Evolutionary conservation across 495 filamentous ascomycete genomes (phyloP).

Genomic region (Beverwykella pulmonaria): DNA sequence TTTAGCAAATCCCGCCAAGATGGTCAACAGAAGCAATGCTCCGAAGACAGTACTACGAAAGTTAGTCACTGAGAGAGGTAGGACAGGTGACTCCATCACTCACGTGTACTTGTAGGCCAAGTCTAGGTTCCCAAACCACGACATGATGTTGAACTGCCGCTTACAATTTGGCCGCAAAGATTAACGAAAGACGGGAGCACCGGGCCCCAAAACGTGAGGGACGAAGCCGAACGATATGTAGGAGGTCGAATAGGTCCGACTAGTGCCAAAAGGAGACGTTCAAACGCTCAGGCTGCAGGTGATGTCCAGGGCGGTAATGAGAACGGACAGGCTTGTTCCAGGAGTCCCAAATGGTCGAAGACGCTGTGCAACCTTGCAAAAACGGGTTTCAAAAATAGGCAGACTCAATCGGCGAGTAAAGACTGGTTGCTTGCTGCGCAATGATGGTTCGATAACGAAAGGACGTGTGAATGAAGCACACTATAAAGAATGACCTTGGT

Average conservation of each 20-base stretch:
- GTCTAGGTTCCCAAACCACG: constrained; percentile 26
- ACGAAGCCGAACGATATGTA: constrained; percentile 20
- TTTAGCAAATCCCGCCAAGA: constrained; percentile 24
- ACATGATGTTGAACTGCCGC: constrained; percentile 16
- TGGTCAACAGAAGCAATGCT: constrained; percentile 27
- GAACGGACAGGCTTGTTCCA: constrained; percentile 15
- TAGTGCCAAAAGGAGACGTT: constrained; percentile 6
- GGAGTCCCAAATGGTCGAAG: constrained; percentile 7
- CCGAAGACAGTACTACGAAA: constrained; percentile 26
- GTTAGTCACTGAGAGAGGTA: background rate
- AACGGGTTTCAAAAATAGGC: constrained; percentile 14
- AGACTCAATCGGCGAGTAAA: background rate
- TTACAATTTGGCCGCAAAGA: background rate
- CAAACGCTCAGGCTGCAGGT: constrained; percentile 1
- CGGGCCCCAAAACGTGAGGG: constrained; percentile 9
- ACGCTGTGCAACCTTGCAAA: constrained; percentile 6
- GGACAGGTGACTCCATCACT: background rate
- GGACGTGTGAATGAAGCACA: constrained; percentile 29
- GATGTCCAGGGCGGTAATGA: constrained; percentile 12
- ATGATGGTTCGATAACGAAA: constrained; percentile 17
- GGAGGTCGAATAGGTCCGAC: background rate
- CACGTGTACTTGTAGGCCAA: constrained; percentile 35
- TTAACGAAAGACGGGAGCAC: constrained; percentile 24
- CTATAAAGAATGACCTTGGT: constrained; percentile 2
- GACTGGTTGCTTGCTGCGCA: background rate